phyloP scores from a whole-genome alignment of 352 stramenopile genomes.

The Pythium guiyangense region DNA sequence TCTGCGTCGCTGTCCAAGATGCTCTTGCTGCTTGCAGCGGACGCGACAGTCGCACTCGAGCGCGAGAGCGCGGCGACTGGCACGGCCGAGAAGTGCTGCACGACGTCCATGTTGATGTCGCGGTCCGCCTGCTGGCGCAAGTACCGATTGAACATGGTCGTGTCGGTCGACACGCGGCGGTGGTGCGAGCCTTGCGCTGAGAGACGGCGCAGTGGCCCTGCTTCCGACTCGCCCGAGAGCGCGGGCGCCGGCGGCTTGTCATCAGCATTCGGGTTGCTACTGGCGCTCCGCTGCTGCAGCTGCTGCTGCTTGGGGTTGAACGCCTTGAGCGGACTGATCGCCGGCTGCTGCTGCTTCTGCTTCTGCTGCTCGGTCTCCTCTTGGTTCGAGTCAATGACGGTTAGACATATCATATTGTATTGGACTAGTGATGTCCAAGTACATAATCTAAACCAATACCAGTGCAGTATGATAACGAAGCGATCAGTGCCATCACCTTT shows the following conservation, averaged over 20 bases:
- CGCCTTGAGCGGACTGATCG: slow-evolving; percentile 6
- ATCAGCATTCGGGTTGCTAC: not conserved
- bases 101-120: slow-evolving; percentile 47
- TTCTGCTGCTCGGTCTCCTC: slow-evolving; percentile 17
- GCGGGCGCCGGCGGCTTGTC: slow-evolving; percentile 10
- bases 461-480: too few species aligned
- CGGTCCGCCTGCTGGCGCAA: slow-evolving; percentile 51
- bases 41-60: not conserved
- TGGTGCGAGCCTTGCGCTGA: slow-evolving; percentile 55
- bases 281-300: not conserved
- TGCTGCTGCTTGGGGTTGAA: slow-evolving; percentile 19
- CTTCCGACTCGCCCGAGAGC: slow-evolving; percentile 32
- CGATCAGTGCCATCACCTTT: too few species aligned
- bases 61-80: slow-evolving; percentile 38
- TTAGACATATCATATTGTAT: too few species aligned
- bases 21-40: not conserved
- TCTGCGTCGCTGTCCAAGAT: slow-evolving; percentile 15
- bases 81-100: slow-evolving; percentile 53
- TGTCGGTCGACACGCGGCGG: slow-evolving; percentile 68
- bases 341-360: not conserved
- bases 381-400: slow-evolving; percentile 41
- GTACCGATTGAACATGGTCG: slow-evolving; percentile 57
- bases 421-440: too few species aligned
- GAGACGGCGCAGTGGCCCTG: slow-evolving; percentile 46
- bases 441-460: too few species aligned